phyloP scores from a whole-genome alignment of 176 grass and related monocot species.

The Avena sativa region DNA sequence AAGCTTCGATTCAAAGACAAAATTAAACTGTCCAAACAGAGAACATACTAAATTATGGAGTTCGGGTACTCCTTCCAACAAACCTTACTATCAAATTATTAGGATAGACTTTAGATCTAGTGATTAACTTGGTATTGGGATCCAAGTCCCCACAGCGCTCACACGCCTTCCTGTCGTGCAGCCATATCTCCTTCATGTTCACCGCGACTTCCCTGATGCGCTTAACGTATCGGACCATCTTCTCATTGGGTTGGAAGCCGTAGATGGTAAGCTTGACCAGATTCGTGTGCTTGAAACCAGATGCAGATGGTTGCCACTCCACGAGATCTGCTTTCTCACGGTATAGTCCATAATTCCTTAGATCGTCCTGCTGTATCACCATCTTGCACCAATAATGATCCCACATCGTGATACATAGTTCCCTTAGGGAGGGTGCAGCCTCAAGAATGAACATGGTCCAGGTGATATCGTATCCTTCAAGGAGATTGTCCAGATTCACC shows the following conservation, averaged over 20 bases:
- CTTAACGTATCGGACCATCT: neutral
- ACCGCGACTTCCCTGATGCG: neutral
- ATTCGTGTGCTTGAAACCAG: neutral
- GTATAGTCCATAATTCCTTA: too few relatives aligned
- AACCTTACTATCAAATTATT: too few relatives aligned
- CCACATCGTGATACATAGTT: neutral
- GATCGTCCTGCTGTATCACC: neutral
- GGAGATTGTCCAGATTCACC: too few relatives aligned
- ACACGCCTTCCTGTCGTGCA: neutral
- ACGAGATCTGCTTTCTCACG: neutral
- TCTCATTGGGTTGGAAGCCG: too few relatives aligned
- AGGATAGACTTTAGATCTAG: too few relatives aligned
- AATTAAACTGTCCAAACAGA: too few relatives aligned
- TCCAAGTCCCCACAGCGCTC: neutral
- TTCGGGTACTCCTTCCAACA: too few relatives aligned
- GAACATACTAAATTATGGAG: too few relatives aligned
- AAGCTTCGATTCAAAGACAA: too few relatives aligned
- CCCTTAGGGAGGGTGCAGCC: neutral
- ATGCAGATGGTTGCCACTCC: constrained; percentile 5
- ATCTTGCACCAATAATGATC: neutral
- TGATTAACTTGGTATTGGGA: neutral
- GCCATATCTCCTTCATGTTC: neutral
- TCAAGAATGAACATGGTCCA: neutral
- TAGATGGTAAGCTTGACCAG: too few relatives aligned
- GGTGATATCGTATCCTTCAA: too few relatives aligned